These are phyloP conservation scores for Erodium maritimum DNA, from an alignment of 345 rosid species.

Conservation along the genomic window DNA sequence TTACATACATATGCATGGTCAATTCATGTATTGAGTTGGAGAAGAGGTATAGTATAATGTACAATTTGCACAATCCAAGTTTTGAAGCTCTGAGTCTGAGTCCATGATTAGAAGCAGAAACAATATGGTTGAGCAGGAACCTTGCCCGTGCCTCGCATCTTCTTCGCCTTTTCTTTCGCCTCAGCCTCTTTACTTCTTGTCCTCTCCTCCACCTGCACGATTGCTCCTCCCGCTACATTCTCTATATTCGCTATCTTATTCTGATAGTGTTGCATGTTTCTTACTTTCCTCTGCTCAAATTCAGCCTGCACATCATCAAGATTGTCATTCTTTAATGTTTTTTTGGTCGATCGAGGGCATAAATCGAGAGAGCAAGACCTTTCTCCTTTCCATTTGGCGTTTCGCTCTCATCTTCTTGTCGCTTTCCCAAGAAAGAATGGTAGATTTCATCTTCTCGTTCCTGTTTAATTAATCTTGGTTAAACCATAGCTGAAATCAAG, in stretches of 20 bases:
- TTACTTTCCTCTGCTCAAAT: constrained; percentile 40
- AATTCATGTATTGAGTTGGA: too few species aligned
- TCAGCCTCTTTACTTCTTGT: constrained; percentile 35
- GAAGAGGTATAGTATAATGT: too few species aligned
- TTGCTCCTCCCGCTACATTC: constrained; percentile 42
- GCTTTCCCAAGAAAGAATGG: constrained; percentile 57
- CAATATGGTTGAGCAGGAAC: constrained; percentile 19
- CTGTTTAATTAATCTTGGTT: constrained; percentile 19
- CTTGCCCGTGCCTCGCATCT: constrained; percentile 30
- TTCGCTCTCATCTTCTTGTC: constrained; percentile 49
- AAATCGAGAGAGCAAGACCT: constrained; percentile 27
- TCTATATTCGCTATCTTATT: constrained; percentile 48
- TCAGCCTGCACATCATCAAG: constrained; percentile 59
- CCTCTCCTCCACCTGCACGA: constrained; percentile 49
- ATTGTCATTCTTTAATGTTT: too few species aligned
- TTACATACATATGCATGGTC: too few species aligned
- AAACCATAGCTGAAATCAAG: not conserved
- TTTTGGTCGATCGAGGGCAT: too few species aligned
- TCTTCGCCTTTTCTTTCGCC: constrained; percentile 38
- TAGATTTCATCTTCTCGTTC: constrained; percentile 48
- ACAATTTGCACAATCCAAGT: too few species aligned
- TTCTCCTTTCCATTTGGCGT: constrained; percentile 43
- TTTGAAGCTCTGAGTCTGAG: too few species aligned
- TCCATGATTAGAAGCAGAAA: constrained; percentile 51
- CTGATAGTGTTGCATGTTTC: constrained; percentile 38